Base-by-base conservation (phyloP, 2,329 filamentous ascomycete genomes). In the Huntiella abstrusa region DNA sequence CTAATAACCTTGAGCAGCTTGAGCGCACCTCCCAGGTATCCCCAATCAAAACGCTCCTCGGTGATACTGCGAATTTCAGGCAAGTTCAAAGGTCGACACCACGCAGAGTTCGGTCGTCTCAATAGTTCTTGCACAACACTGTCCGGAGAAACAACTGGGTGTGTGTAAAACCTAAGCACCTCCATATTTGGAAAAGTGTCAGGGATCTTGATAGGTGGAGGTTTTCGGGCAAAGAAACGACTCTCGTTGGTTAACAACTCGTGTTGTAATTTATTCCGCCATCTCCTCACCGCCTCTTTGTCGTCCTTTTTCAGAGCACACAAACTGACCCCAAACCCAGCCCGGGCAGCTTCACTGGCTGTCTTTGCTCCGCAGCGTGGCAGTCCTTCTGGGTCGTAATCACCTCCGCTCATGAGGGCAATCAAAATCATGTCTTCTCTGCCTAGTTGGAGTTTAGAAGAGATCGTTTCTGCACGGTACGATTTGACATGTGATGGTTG, bases 341-440 rank as follows among this genome's bases (percentile, higher is more conserved):
- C 91, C 55, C 75, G 75, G 33, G 87, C 87, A 46, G 91, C 92
- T 58, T 95, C 85, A 53, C 83, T 91, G 0, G 91, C 88, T 8
- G 87, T 68, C 57, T 88, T 93, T 42, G 85, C 75, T 1, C 91
- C 91, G 54, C 87, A 93, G 3, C 83, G 82, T 0, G 83, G 77
- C 12, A 98, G 80, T 0, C 91, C 91, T 47, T 85, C 83, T 0
- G 87, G 83, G 0, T 88, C 68, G 55, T 98, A 98, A 60, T 98
- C 91, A 5, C 91, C 91, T 5, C 91, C 91, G 54, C 87, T 95
- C 73, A 98, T 86, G 51, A 98, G 65, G 1, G 91, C 91, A 15
- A 96, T 81, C 10, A 98, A 64, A 16, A 96, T 80, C 87, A 98
- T 93, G 0, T 86, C 88, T 52, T 91, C 78, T 15, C 81, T 70